Evolutionary conservation across 345 rosid genomes (phyloP).

Genomic region (Lumnitzera racemosa): DNA sequence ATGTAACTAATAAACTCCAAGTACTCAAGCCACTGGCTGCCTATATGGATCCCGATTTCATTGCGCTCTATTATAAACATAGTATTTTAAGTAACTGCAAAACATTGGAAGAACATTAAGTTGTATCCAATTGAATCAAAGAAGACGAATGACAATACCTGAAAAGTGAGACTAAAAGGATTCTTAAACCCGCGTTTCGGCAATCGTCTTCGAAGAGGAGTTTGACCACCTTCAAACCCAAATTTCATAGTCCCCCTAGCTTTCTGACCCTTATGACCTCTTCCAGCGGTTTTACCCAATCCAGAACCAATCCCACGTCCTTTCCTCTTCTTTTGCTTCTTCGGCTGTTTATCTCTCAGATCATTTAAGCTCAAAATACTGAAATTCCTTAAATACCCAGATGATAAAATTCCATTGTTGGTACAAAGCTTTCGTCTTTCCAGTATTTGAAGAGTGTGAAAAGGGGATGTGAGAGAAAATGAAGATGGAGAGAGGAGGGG

Average conservation of each 20-base stretch:
- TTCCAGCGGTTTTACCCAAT: conserved; percentile 91
- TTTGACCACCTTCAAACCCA: conserved; percentile 98
- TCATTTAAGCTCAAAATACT: conserved; percentile 83
- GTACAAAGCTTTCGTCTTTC: no score
- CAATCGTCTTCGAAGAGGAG: conserved; percentile 81
- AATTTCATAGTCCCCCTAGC: conserved; percentile 80
- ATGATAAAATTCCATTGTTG: conserved; percentile 5
- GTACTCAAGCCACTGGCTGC: no score
- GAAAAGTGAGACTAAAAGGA: conserved; percentile 81
- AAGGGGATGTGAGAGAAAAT: conserved; percentile 4
- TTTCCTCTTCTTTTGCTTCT: conserved; percentile 90
- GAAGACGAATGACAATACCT: conserved; percentile 28
- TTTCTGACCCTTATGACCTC: conserved; percentile 96
- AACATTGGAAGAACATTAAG: neutral
- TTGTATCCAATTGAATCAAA: neutral
- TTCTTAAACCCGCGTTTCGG: conserved; percentile 95
- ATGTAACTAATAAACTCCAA: neutral
- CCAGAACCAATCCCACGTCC: conserved; percentile 99
- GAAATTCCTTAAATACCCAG: conserved; percentile 37
- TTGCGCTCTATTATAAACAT: no score
- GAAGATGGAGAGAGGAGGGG: conserved; percentile 16
- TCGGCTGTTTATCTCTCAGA: conserved; percentile 73
- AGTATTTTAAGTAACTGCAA: neutral
- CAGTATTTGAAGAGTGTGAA: conserved; percentile 11
- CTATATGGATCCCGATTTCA: no score